phyloP scores from a whole-genome alignment of 106 monocot genomes.

The Allium sativum region DNA sequence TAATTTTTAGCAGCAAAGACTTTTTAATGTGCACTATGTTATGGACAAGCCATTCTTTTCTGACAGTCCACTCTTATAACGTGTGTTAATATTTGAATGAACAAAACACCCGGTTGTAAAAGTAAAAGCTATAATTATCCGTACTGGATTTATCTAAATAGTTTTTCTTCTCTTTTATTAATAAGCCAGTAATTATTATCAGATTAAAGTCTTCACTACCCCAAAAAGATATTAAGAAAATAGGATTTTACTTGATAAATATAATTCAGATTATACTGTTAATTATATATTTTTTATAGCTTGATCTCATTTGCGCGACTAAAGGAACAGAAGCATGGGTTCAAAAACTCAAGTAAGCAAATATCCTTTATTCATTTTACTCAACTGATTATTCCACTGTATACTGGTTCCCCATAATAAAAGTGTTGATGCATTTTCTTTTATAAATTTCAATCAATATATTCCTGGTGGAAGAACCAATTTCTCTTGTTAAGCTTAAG shows the following conservation, averaged over 20 bases:
- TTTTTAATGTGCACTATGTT: slow-evolving; percentile 1
- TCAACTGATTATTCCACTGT: too few species aligned
- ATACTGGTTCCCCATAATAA: too few species aligned
- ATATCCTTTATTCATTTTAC: not conserved
- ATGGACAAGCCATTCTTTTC: not conserved
- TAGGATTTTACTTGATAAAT: not conserved
- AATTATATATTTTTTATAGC: slow-evolving; percentile 13
- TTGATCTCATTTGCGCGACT: slow-evolving; percentile 86
- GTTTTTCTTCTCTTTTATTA: too few species aligned
- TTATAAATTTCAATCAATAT: too few species aligned
- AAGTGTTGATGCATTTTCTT: too few species aligned
- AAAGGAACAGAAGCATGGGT: slow-evolving; percentile 83
- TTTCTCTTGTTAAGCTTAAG: too few species aligned
- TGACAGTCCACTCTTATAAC: not conserved
- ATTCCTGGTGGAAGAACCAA: too few species aligned
- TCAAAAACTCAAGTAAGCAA: slow-evolving; percentile 72
- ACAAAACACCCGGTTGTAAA: not conserved
- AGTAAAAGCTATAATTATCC: not conserved
- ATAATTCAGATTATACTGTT: slow-evolving; percentile 3
- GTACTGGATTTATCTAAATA: too few species aligned
- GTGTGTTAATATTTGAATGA: not conserved
- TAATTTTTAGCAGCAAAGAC: slow-evolving; percentile 4
- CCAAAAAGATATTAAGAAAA: too few species aligned
- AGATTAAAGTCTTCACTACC: too few species aligned
- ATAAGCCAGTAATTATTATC: too few species aligned